Evolutionary conservation across 331 rosid genomes (phyloP).

Genomic region (Pyrus hybrid): DNA sequence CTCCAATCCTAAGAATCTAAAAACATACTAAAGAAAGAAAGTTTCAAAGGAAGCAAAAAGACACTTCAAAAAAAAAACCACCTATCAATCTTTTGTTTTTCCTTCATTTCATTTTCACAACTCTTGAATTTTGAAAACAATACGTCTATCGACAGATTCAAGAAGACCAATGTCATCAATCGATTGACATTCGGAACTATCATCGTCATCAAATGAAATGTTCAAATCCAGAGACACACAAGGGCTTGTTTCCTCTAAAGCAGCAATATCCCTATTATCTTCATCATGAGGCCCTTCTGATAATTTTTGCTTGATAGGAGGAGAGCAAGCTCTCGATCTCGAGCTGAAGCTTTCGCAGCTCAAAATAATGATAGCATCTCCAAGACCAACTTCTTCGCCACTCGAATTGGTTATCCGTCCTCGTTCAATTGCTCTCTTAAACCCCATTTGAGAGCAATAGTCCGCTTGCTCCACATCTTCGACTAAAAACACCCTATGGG

Average conservation of each 20-base stretch:
- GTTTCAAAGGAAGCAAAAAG: constrained; percentile 4
- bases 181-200: constrained; percentile 25
- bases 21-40: constrained; percentile 27
- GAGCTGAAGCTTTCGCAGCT: constrained; percentile 77
- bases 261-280: constrained; percentile 7
- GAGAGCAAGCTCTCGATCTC: constrained; percentile 86
- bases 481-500: constrained; percentile 74
- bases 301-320: constrained; percentile 36
- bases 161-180: constrained; percentile 77
- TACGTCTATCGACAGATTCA: constrained; percentile 66
- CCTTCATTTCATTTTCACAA: constrained; percentile 5
- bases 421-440: constrained; percentile 71
- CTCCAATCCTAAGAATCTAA: constrained; percentile 30
- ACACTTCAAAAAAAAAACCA: background rate
- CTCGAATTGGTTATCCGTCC: constrained; percentile 50
- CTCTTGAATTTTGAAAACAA: constrained; percentile 68
- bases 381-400: constrained; percentile 55
- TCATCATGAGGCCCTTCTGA: constrained; percentile 8
- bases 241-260: constrained; percentile 39
- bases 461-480: constrained; percentile 89
- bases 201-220: constrained; percentile 62
- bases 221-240: constrained; percentile 78
- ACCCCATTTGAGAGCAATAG: constrained; percentile 65
- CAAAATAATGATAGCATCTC: constrained; percentile 72
- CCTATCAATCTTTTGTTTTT: background rate